Evolutionary conservation across 2,329 filamentous ascomycete genomes (phyloP).

Genomic region (Fusarium sp.): DNA sequence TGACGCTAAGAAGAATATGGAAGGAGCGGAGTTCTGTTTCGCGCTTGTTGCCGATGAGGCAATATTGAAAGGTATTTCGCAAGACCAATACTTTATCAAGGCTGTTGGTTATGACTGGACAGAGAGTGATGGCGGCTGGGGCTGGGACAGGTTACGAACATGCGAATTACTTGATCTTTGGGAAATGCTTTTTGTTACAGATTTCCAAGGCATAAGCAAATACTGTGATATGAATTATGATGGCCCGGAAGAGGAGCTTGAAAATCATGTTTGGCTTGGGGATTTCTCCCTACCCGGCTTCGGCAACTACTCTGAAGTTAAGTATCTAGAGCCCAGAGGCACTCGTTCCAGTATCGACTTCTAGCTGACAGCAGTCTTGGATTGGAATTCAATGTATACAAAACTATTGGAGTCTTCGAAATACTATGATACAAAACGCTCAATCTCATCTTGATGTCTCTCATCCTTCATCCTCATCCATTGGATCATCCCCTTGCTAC

Average conservation of each 20-base stretch:
- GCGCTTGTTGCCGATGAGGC: constrained; percentile 15
- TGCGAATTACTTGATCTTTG: not conserved
- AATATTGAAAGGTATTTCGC: constrained; percentile 5
- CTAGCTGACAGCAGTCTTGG: not conserved
- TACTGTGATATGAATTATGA: accelerated
- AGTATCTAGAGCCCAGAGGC: too few relatives aligned
- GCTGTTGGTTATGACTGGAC: constrained; percentile 3
- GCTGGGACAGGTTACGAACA: not conserved
- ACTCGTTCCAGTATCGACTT: too few relatives aligned
- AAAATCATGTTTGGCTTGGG: not conserved
- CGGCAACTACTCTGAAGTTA: not conserved
- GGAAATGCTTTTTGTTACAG: not conserved
- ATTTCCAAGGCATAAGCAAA: not conserved
- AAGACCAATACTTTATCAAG: not conserved
- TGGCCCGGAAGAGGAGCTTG: not conserved
- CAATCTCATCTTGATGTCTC: too few relatives aligned
- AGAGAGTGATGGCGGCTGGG: not conserved
- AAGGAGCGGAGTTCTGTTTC: not conserved
- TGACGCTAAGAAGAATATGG: not conserved
- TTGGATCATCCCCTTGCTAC: not conserved
- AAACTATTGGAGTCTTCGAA: too few relatives aligned
- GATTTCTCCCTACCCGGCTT: not conserved
- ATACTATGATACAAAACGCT: too few relatives aligned
- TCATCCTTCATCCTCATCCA: not conserved
- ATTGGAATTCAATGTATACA: too few relatives aligned